A percentile compares a stretch with the other conserved stretches of the same genome.
These are phyloP conservation scores for Acmispon strigosus DNA, from an alignment of 306 rosid species.

Conservation along the genomic window DNA sequence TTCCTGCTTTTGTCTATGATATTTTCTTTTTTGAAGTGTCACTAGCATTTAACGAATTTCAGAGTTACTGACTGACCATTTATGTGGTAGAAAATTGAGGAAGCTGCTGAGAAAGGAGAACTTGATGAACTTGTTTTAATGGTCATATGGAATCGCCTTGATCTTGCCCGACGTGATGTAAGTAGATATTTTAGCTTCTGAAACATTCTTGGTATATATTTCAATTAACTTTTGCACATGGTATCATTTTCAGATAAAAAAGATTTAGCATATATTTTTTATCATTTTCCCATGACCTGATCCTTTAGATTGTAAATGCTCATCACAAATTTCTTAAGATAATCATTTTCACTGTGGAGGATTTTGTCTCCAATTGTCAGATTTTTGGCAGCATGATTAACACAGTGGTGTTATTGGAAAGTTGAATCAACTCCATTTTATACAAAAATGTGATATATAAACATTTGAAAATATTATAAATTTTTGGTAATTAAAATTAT, in stretches of 20 bases:
- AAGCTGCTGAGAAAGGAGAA: conserved; percentile 92
- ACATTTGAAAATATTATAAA: not conserved
- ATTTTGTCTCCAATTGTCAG: not conserved
- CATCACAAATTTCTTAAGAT: not conserved
- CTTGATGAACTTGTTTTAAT: conserved; percentile 87
- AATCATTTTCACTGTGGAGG: not conserved
- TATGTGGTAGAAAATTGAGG: conserved; percentile 73
- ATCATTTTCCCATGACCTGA: not conserved
- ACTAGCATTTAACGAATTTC: not conserved
- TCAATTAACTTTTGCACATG: not conserved
- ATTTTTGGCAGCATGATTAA: not conserved
- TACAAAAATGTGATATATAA: not conserved
- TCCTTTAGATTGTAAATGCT: not conserved
- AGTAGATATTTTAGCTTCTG: conserved; percentile 32
- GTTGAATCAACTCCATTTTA: not conserved
- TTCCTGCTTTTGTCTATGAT: not conserved
- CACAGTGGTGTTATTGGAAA: not conserved
- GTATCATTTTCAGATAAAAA: conserved; percentile 8
- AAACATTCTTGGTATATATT: not conserved
- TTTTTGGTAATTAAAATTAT: not conserved
- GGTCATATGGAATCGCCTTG: conserved; percentile 97
- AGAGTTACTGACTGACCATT: not conserved
- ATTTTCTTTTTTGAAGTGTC: not conserved
- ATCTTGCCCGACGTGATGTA: conserved; percentile 94
- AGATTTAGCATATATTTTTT: conserved; percentile 2